Base-by-base conservation (phyloP, 352 stramenopile genomes). In the Phytophthora meadii region DNA sequence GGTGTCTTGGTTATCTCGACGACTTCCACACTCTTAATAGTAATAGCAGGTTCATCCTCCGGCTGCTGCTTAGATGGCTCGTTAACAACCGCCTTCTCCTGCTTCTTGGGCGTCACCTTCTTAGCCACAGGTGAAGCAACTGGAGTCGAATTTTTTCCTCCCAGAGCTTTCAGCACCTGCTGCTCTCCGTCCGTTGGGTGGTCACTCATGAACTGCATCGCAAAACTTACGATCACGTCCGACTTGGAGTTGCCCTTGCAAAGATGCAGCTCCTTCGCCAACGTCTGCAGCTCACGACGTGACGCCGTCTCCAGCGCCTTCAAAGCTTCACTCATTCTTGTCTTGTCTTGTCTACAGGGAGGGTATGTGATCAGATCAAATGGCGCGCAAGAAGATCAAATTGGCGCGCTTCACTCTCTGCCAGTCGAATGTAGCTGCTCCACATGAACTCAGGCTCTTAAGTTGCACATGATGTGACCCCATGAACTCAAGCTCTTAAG, bases 161-260 rank as follows among this genome's bases (percentile, higher is more conserved):
- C 56, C 52, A 91, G 45, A 40, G 53, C 54, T 8, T 28, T 41
- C 15, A 75, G 42, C 50, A 91, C 61, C 11, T 57, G 65, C 54
- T 70, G 27, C 39, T 81, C 76, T 25, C 80, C 82, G 34, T 89
- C 65, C 22, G 49, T 51, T 5, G 72, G 58, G 55, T 84, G 65
- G 9, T 68, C 46, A 24, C 72, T 56, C 47, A 89, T 50, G 56
- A 87, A 87, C 32, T 77, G 42, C 52, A 72, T 57, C 17, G 82
- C 64, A 49, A 85, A 71, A 51, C 76, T 56, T 27, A 85, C 41
- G 50, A 91, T 88, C 39, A 89, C 75, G 42, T 91, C 79, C 14
- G 79, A 88, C 69, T 90, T 90, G 61, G 77, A 76, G 48, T 92
- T 92, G 25, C 71, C 83, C 39, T 73, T 76, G 42, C 83, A 92